phyloP scores from a whole-genome alignment of 768 basidiomycete genomes.

The Suillus sp. region DNA sequence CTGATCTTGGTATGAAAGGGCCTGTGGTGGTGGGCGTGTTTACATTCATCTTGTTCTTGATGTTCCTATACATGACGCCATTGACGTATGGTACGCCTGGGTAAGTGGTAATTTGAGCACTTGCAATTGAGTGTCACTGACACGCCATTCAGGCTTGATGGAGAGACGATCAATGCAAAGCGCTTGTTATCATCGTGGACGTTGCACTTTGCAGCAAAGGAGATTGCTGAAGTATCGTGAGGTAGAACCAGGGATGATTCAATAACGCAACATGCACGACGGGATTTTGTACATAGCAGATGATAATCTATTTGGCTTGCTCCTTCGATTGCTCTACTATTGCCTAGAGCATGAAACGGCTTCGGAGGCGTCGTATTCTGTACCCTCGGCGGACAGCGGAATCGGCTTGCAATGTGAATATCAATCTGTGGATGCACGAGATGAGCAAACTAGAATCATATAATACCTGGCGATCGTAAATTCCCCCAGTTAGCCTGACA shows the following conservation, averaged over 20 bases:
- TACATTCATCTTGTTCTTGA: slow-evolving; percentile 57
- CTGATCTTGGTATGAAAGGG: slow-evolving; percentile 80
- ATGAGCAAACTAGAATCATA: no score
- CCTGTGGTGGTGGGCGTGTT: slow-evolving; percentile 63
- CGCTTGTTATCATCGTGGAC: slow-evolving; percentile 90
- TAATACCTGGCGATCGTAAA: no score
- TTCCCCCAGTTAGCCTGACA: no score
- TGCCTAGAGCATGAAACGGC: no score
- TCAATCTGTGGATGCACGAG: no score
- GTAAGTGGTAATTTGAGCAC: slow-evolving; percentile 48
- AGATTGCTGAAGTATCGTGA: slow-evolving; percentile 42
- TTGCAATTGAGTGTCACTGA: slow-evolving; percentile 22
- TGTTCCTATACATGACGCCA: slow-evolving; percentile 80
- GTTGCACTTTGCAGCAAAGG: slow-evolving; percentile 86
- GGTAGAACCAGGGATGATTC: background rate
- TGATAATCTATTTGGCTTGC: slow-evolving; percentile 2
- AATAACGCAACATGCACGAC: background rate
- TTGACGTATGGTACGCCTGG: slow-evolving; percentile 97
- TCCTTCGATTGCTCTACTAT: background rate
- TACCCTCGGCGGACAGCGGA: no score
- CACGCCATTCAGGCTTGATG: slow-evolving; percentile 61
- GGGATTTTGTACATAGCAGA: background rate
- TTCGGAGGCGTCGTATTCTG: no score
- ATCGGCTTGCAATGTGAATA: no score
- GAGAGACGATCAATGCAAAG: slow-evolving; percentile 82